A percentile compares a stretch with the other conserved stretches of the same genome.
phyloP scores from a whole-genome alignment of 306 rosid genomes.

The Begonia masoniana region DNA sequence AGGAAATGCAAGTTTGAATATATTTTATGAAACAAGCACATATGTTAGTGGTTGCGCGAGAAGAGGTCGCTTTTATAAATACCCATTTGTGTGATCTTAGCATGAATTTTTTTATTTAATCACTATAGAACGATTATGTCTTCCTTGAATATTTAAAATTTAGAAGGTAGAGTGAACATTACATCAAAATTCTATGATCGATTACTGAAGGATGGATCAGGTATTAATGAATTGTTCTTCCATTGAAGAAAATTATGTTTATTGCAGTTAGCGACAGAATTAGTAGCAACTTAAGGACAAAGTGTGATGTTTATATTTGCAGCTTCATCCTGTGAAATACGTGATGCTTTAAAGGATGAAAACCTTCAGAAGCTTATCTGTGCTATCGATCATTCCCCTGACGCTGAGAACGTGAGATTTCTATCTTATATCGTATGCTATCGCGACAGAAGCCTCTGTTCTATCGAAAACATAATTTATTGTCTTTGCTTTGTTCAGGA shows the following conservation, averaged over 20 bases:
- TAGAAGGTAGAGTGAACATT: too few species aligned
- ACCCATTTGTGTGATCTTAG: too few species aligned
- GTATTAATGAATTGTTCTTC: too few species aligned
- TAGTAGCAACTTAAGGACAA: slow-evolving; percentile 1
- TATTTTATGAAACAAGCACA: slow-evolving; percentile 5
- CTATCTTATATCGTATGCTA: not conserved
- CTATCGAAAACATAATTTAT: not conserved
- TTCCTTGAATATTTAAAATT: too few species aligned
- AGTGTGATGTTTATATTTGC: slow-evolving; percentile 11
- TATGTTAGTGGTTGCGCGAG: not conserved
- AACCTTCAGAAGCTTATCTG: slow-evolving; percentile 45
- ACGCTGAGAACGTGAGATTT: slow-evolving; percentile 50
- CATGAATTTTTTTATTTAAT: too few species aligned
- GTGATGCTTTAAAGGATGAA: slow-evolving; percentile 42
- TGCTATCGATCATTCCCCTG: slow-evolving; percentile 37
- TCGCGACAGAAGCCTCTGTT: not conserved
- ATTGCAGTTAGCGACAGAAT: not conserved
- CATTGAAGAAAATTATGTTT: too few species aligned
- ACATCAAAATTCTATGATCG: too few species aligned
- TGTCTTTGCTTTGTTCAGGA: slow-evolving; percentile 31
- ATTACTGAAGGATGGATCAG: too few species aligned
- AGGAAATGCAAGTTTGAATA: slow-evolving; percentile 5
- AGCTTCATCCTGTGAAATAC: slow-evolving; percentile 73
- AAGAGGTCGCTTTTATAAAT: not conserved
- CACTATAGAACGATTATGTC: too few species aligned